Percentiles rank a stretch among this genome's conserved stretches.
phyloP scores from a whole-genome alignment of 345 rosid genomes.

The Eucalyptus sideroxylon region DNA sequence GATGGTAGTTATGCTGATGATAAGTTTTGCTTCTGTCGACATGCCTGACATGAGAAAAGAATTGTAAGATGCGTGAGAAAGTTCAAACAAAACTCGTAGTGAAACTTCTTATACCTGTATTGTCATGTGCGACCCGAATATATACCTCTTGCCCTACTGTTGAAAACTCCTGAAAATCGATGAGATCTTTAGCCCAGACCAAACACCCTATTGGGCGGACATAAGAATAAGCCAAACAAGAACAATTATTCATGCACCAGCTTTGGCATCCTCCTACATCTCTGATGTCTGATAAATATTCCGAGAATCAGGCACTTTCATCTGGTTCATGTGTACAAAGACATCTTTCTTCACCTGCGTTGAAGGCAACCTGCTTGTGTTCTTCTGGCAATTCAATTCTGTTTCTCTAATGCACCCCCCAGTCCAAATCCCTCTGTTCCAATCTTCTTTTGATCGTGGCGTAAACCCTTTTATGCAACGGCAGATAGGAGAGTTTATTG shows the following conservation, averaged over 20 bases:
- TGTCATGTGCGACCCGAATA: neutral
- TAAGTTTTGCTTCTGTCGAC: neutral
- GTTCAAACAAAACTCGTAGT: no score
- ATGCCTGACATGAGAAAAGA: neutral
- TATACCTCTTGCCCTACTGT: neutral
- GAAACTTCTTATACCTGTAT: neutral
- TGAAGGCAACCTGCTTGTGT: neutral
- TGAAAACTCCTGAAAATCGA: neutral
- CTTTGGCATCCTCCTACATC: neutral
- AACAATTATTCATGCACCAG: constrained; percentile 16
- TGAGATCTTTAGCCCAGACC: neutral
- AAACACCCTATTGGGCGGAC: neutral
- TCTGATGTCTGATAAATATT: neutral
- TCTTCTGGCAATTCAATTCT: neutral
- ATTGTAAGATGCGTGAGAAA: neutral
- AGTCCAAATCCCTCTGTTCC: constrained; percentile 1
- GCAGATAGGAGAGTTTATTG: neutral
- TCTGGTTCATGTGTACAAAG: neutral
- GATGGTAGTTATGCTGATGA: neutral
- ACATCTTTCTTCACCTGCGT: neutral
- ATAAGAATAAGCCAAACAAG: neutral
- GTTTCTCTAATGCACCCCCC: neutral
- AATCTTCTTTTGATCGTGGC: neutral
- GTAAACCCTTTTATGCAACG: constrained; percentile 10
- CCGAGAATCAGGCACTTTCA: neutral